Evolutionary conservation across 2,329 filamentous ascomycete species (phyloP), one percentile per base, ranked within the genome.

Genomic region (Aspergillus sp.): DNA sequence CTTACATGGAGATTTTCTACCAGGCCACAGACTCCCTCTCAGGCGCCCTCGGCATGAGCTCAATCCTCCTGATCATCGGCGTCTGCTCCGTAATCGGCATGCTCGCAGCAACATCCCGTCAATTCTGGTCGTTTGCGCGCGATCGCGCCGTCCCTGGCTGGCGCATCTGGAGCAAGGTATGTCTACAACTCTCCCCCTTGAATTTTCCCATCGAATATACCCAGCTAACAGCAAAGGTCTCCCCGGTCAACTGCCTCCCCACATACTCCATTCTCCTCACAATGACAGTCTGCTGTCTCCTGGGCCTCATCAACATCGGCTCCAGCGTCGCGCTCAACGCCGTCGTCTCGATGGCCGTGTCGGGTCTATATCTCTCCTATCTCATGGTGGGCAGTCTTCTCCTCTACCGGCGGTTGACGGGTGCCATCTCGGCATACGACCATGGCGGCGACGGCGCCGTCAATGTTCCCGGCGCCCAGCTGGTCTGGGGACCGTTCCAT

Each of bases 91-190:
- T 64, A 1, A 63, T 72, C 17, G 68, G 66, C 32, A 65, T 69
- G 55, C 54, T 72, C 4, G 69, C 69, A 2, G 79, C 81, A 73
- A 72, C 65, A 59, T 85, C 53, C 67, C 76, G 62, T 17, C 61
- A 65, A 46, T 60, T 65, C 45, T 65, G 63, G 67, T 62, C 64
- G 7, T 65, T 67, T 24, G 52, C 64, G 13, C 52, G 64, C 24
- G 61, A 67, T 36, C 55, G 60, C 3, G 65, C 60, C 9, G 54
- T 67, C 16, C 65, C 65, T 0, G 58, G 59, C 3, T 67, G 64
- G 60, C 57, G 59, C n/a, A 5, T 66, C 3, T 66, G 63, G 63
- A 65, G 62, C 49, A 53, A 58, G 54, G 63, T 66, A 58, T 30
- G 59, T 38, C 26, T 24, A 24, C 4, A 5, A 5, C 40, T 13